A percentile compares a stretch with the other conserved stretches of the same genome.
phyloP scores from a whole-genome alignment of 2,329 filamentous ascomycete species.

The Plectosphaerella plurivora region DNA sequence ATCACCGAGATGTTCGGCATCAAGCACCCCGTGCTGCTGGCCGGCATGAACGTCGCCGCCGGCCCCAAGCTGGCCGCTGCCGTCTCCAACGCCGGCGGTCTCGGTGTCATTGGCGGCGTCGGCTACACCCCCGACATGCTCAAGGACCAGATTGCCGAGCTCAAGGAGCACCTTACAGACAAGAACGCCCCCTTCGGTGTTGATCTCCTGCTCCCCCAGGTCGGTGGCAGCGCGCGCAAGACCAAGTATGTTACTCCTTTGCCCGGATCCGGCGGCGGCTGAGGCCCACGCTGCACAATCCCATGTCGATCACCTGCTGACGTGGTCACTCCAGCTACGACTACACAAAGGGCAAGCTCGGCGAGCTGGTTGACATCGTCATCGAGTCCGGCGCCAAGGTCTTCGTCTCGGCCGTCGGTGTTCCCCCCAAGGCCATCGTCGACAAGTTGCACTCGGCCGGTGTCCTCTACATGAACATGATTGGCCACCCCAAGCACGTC shows the following conservation, averaged over 20 bases:
- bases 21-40: conserved; percentile 91
- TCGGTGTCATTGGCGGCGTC: conserved; percentile 94
- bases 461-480: conserved; percentile 99
- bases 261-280: background rate
- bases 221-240: conserved; percentile 90
- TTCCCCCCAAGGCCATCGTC: conserved; percentile 83
- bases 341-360: conserved; percentile 98
- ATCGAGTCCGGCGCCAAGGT: conserved; percentile 88
- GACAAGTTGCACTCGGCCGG: conserved; percentile 84
- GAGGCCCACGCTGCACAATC: background rate
- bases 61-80: conserved; percentile 94
- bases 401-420: conserved; percentile 95
- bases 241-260: conserved; percentile 60
- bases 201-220: conserved; percentile 88
- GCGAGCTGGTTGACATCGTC: conserved; percentile 84
- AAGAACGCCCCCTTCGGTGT: conserved; percentile 96
- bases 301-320: background rate
- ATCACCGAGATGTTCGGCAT: conserved; percentile 96
- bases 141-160: conserved; percentile 86
- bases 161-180: conserved; percentile 82
- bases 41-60: conserved; percentile 98
- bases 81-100: conserved; percentile 92
- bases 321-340: conserved; percentile 70
- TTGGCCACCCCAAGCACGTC: conserved; percentile 98
- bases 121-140: conserved; percentile 98